phyloP scores from a whole-genome alignment of 225 moss, liverwort and hornwort species.

The Anthoceros angustus region DNA sequence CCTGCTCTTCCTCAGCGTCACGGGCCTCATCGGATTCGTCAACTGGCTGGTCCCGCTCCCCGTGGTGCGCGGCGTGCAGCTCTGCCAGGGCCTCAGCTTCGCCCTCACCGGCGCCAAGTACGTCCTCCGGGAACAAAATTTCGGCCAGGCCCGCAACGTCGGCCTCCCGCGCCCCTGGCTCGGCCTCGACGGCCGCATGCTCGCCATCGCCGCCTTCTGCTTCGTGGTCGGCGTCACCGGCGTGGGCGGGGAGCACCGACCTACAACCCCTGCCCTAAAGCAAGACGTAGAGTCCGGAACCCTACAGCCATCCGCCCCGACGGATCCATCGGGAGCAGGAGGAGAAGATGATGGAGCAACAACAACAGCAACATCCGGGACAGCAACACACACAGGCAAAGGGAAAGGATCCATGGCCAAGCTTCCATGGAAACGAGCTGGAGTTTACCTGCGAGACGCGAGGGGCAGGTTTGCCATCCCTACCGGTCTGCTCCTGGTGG shows the following conservation, averaged over 20 bases:
- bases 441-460: conserved; percentile 8
- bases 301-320: not conserved
- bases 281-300: conserved; percentile 7
- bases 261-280: not conserved
- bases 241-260: conserved; percentile 29
- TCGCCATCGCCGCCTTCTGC: conserved; percentile 36
- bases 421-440: not conserved
- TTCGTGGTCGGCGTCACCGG: conserved; percentile 58
- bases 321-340: not conserved
- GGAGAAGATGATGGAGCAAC: not conserved
- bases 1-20: conserved; percentile 21
- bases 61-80: conserved; percentile 46
- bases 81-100: conserved; percentile 36
- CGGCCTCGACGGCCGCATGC: conserved; percentile 42
- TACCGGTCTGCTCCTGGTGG: conserved; percentile 48
- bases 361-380: not conserved
- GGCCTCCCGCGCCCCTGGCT: conserved; percentile 36
- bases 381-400: conserved; percentile 10
- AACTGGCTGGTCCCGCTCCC: conserved; percentile 26
- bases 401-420: conserved; percentile 8
- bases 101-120: conserved; percentile 39
- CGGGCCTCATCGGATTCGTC: conserved; percentile 35
- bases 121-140: conserved; percentile 36
- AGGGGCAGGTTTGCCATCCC: conserved; percentile 31
- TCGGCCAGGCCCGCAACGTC: conserved; percentile 20